Conservation (phyloP, 192 early-diverging fungal genomes). For the Backusella mclennaniae region DNA sequence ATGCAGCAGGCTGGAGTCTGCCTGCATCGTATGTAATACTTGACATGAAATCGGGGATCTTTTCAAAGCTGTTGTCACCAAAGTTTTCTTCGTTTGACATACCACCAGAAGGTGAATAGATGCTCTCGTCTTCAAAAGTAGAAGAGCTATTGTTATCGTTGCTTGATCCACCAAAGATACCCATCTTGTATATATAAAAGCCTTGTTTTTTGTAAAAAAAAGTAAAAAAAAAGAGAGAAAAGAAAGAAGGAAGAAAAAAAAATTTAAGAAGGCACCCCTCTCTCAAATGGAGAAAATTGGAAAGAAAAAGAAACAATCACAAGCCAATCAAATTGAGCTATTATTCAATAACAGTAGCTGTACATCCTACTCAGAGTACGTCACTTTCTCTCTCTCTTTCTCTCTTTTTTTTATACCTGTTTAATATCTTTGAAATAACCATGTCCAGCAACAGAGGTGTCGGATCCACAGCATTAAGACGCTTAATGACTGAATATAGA, state of each 20-base stretch:
- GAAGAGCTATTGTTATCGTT: neutral
- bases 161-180: conserved; percentile 8
- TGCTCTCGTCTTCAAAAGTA: conserved; percentile 6
- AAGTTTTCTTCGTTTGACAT: neutral
- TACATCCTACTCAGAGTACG: neutral
- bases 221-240: neutral
- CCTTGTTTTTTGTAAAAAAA: neutral
- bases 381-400: neutral
- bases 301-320: neutral
- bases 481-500: conserved; percentile 92
- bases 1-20: conserved; percentile 49
- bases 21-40: conserved; percentile 41
- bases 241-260: neutral
- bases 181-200: neutral
- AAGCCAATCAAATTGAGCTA: neutral
- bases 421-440: neutral
- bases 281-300: neutral
- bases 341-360: neutral
- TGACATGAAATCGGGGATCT: conserved; percentile 50
- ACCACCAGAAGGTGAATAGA: conserved; percentile 18
- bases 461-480: conserved; percentile 80
- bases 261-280: conserved; percentile 1
- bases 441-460: conserved; percentile 32
- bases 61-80: conserved; percentile 36
- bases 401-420: neutral